phyloP scores from a whole-genome alignment of 2,329 filamentous ascomycete genomes.

The Microdochium bolleyi region DNA sequence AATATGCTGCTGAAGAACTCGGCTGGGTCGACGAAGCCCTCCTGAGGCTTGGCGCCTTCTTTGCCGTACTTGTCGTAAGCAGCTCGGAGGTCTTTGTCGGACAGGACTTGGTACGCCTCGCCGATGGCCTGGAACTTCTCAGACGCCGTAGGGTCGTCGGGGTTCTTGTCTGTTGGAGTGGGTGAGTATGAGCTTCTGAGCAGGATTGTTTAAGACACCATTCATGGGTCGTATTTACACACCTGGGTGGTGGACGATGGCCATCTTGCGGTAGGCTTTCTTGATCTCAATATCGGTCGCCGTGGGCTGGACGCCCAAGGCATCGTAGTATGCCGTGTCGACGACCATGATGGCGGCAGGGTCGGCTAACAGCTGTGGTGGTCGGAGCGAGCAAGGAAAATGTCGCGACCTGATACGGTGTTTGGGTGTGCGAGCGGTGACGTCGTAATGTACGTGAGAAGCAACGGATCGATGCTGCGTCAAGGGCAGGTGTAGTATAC shows the following conservation, averaged over 20 bases:
- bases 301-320: conserved; percentile 73
- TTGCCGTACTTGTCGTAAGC: conserved; percentile 97
- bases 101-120: conserved; percentile 72
- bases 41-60: conserved; percentile 81
- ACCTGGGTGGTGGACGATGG: conserved; percentile 89
- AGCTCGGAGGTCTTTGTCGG: conserved; percentile 76
- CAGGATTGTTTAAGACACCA: conserved; percentile 1
- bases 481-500: too few species aligned
- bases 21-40: conserved; percentile 89
- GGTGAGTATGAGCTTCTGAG: conserved; percentile 3
- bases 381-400: not conserved
- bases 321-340: conserved; percentile 84
- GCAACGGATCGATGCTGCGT: too few species aligned
- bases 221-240: conserved; percentile 7
- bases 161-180: conserved; percentile 74
- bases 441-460: too few species aligned
- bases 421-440: not conserved
- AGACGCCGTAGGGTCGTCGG: conserved; percentile 87
- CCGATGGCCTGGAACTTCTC: conserved; percentile 87
- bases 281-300: conserved; percentile 92
- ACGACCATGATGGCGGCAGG: conserved; percentile 60
- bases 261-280: conserved; percentile 91
- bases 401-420: not conserved
- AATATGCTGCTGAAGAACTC: conserved; percentile 99
- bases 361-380: not conserved